phyloP scores from a whole-genome alignment of 257 asterid species.

The Fraxinus pennsylvanica region DNA sequence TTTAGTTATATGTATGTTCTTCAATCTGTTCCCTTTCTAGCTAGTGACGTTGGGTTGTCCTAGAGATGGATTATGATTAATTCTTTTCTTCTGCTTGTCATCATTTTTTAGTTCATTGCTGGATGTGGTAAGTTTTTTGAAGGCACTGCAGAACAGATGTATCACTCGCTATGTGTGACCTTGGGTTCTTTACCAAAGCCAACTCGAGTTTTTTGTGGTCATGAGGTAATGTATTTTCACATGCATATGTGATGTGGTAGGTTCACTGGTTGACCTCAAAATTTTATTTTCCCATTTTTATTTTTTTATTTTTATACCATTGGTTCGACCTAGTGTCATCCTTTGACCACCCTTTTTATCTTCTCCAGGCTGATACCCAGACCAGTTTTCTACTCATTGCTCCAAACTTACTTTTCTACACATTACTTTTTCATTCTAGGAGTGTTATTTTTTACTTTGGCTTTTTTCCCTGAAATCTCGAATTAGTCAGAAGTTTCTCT shows the following conservation, averaged over 20 bases:
- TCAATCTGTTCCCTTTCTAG: background rate
- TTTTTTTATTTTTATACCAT: too few relatives aligned
- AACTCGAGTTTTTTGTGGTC: slow-evolving; percentile 88
- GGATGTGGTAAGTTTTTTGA: slow-evolving; percentile 96
- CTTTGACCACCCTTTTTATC: too few relatives aligned
- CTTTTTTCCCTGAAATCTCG: background rate
- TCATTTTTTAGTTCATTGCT: slow-evolving; percentile 63
- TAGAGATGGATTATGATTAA: slow-evolving; percentile 3
- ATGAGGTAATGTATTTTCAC: slow-evolving; percentile 60
- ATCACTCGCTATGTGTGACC: slow-evolving; percentile 84
- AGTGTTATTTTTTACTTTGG: background rate
- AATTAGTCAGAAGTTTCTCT: background rate
- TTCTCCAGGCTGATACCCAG: background rate
- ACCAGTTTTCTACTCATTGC: background rate
- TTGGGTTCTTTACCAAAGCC: slow-evolving; percentile 86
- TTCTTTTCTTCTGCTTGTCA: slow-evolving; percentile 9
- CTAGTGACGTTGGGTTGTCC: slow-evolving; percentile 8
- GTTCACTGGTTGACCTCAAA: background rate
- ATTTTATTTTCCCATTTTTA: too few relatives aligned
- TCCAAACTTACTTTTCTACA: too few relatives aligned
- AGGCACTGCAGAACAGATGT: slow-evolving; percentile 97
- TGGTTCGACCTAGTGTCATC: too few relatives aligned
- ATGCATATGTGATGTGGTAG: background rate
- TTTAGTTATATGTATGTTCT: background rate
- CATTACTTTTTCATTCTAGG: background rate